Evolutionary conservation across 2,329 filamentous ascomycete species (phyloP), one percentile per base, ranked within the genome.

Genomic region (Trichoderma citrinoviride): DNA sequence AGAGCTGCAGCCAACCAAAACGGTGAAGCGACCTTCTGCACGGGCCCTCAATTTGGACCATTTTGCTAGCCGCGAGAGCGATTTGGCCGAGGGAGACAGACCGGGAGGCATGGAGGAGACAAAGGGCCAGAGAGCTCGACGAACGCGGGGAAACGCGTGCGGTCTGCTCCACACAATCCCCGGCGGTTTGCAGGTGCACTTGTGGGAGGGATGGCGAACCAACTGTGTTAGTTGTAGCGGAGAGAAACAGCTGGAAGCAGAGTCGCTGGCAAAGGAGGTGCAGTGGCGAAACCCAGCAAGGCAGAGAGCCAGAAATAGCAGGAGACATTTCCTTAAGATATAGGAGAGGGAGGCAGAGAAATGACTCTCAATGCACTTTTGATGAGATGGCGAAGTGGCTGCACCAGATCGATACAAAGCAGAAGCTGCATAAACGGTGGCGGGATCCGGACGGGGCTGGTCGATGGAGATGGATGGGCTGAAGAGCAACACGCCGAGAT

Each of bases 1-100:
- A 54, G 47, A 62, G 47, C 58, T 53, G 58, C 49, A 61, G 49
- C 58, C 60, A 62, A 53, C 60, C 49, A 46, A 54, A 62, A 37
- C 40, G 19, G 60, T 40, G n/a, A 62, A 46, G 58, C 60, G 40
- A 44, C n/a, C 19, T 52, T 8, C 23, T 25, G 49, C 47, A 54
- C 49, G 60, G 47, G 40, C 60, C 47, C 23, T 41, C 60, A 54
- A 54, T 54, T 46, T 44, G 33, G 60, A 37, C 33, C 10, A 3
- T 37, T 37, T 37, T 37, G 33, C 33, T 37, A 37, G 33, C 12
- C 5, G 33, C 33, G 33, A 50, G 52, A 49, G 41, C 56, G 29
- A n/a, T 7, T 58, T 33, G 40, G 21, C 56, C 44, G 40, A 40
- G n/a, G n/a, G n/a, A n/a, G n/a, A n/a, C n/a, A 47, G 17, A 43